Evolutionary conservation across 2,329 filamentous ascomycete species (phyloP), one percentile per base, ranked within the genome.

Genomic region (Tricladium varicosporioides): DNA sequence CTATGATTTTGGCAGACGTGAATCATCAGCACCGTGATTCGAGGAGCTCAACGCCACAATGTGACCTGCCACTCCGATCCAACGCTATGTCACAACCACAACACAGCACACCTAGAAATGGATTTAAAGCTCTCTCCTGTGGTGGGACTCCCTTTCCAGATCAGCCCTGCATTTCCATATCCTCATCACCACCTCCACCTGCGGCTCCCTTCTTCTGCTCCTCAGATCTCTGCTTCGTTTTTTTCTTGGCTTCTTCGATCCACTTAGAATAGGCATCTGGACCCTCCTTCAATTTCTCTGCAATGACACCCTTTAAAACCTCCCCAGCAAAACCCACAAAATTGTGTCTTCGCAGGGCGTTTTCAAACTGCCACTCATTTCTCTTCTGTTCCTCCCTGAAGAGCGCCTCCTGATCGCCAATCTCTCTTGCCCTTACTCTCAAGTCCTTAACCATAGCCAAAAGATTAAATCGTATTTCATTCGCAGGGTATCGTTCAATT

Each of bases 261-360:
- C 91, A 95, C 66, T 77, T 76, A 1, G 87, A 80, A 71, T 93
- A 94, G 11, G 79, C 85, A 11, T 77, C 81, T 2, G 82, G 77
- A 0, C 83, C 87, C 62, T 87, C 80, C 58, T 79, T 77, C 43
- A 95, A 71, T 78, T 95, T 96, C 60, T 76, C 73, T 62, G 75
- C 80, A n/a, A 91, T 88, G 3, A 97, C 93, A 0, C 86, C 89
- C 78, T 94, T 95, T 66, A 96, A 76, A 59, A 97, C 79, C 77
- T 97, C 92, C 11, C 91, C 92, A 2, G 93, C 89, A 68, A 99
- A 97, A 0, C 92, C 93, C 0, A 99, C 90, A 76, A 99, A 99
- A 74, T 99, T 99, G 74, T 96, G 93, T 66, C 89, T 79, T 59
- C 94, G 78, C 68, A 99, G 78, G 10, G 92, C 89, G 74, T 99